Conservation (phyloP, 371 early-diverging fungal species). For the Choanephora cucurbitarum region DNA sequence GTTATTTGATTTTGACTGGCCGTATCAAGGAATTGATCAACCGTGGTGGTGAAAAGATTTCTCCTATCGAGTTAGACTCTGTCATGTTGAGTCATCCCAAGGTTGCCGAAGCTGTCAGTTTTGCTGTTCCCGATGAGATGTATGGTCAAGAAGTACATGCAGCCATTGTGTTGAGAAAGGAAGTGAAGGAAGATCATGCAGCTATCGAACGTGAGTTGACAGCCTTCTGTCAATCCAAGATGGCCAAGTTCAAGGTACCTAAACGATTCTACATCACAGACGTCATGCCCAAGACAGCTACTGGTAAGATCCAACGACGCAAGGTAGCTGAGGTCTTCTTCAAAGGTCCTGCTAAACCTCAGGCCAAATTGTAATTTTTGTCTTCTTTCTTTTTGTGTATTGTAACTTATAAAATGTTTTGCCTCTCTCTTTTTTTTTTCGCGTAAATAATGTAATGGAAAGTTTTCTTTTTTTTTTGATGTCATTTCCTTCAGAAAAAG, state of each 20-base stretch:
- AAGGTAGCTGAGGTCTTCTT: slow-evolving; percentile 55
- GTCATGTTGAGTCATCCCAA: slow-evolving; percentile 69
- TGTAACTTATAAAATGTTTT: no score
- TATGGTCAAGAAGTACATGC: slow-evolving; percentile 86
- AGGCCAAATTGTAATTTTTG: slow-evolving; percentile 45
- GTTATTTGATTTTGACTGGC: slow-evolving; percentile 75
- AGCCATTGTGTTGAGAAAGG: slow-evolving; percentile 60
- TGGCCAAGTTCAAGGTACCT: slow-evolving; percentile 84
- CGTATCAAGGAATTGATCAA: slow-evolving; percentile 84
- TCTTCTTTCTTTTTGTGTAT: not conserved
- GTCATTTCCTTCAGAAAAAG: no score
- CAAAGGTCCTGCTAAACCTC: slow-evolving; percentile 31
- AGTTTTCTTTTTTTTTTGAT: not conserved
- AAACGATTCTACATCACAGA: slow-evolving; percentile 72
- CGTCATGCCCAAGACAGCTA: slow-evolving; percentile 75
- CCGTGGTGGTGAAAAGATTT: slow-evolving; percentile 83
- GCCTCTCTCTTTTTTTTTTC: no score
- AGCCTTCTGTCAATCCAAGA: slow-evolving; percentile 45
- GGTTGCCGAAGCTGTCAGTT: slow-evolving; percentile 79
- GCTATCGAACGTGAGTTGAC: slow-evolving; percentile 49
- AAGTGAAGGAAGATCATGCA: slow-evolving; percentile 26
- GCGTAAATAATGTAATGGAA: no score
- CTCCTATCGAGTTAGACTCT: slow-evolving; percentile 82
- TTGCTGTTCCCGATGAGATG: slow-evolving; percentile 74
- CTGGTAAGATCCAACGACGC: slow-evolving; percentile 71